phyloP scores from a whole-genome alignment of 345 rosid species.

The Aquilaria malaccensis region DNA sequence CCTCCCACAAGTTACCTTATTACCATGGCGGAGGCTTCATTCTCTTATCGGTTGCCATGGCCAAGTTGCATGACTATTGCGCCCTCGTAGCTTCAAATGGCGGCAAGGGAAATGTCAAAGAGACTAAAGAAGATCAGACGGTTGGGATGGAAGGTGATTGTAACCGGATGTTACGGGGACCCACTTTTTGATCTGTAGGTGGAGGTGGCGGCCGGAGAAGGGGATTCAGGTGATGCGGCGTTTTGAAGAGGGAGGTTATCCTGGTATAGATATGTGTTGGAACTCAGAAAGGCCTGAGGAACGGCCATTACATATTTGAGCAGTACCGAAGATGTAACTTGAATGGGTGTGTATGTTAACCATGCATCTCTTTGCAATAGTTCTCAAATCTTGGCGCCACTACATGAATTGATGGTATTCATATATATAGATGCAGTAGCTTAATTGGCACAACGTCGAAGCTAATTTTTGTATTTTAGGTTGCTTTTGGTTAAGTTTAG shows the following conservation, averaged over 20 bases:
- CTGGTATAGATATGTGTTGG: slow-evolving; percentile 22
- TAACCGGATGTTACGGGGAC: slow-evolving; percentile 37
- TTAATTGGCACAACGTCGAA: too few relatives aligned
- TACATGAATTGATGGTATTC: too few relatives aligned
- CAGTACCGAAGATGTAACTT: too few relatives aligned
- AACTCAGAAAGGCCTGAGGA: too few relatives aligned
- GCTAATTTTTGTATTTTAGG: too few relatives aligned
- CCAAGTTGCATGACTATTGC: slow-evolving; percentile 4
- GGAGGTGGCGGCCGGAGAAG: slow-evolving; percentile 27
- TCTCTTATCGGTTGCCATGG: background rate
- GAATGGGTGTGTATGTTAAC: too few relatives aligned
- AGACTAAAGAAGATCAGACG: background rate
- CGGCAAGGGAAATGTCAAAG: slow-evolving; percentile 17
- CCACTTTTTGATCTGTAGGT: slow-evolving; percentile 45
- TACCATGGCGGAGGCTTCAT: slow-evolving; percentile 23
- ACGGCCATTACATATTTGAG: too few relatives aligned
- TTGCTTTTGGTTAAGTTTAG: too few relatives aligned
- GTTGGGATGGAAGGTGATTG: slow-evolving; percentile 39
- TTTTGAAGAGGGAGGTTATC: slow-evolving; percentile 28
- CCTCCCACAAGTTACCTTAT: slow-evolving; percentile 16
- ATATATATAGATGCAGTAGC: too few relatives aligned
- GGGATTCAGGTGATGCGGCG: slow-evolving; percentile 28
- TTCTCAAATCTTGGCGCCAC: too few relatives aligned
- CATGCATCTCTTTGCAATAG: too few relatives aligned
- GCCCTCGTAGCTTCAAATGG: slow-evolving; percentile 10